Evolutionary conservation across 1,284 basidiomycete genomes (phyloP), one percentile per base, ranked within the genome.

Genomic region (Microbotryum scabiosae): DNA sequence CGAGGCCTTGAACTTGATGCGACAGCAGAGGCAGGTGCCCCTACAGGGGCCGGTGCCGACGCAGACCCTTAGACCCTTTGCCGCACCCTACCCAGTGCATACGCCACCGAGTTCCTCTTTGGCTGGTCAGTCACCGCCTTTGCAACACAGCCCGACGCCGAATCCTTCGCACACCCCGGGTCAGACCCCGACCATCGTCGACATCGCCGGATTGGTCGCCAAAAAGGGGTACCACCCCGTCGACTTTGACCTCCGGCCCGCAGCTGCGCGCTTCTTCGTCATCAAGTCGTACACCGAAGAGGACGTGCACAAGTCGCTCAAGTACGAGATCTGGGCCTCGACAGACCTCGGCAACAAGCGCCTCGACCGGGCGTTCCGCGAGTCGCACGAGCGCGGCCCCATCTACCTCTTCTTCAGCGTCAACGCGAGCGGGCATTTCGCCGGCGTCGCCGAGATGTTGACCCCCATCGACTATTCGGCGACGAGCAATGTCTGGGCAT

Each of bases 251-350:
- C 84, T 83, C 60, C 81, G 85, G 55, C 91, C 92, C 8, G 74
- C 80, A 49, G 69, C 88, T 84, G 90, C 92, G 9, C 82, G 91
- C 20, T 97, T 82, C 78, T 96, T 96, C 72, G 92, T 97, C 32
- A 97, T 97, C 82, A 96, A 97, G 75, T 92, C 88, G 1, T 97
- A 93, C 76, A 97, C 92, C 7, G 92, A 97, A 75, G 92, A 97
- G 70, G 92, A 97, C 72, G 93, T 97, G 2, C 92, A 96, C 77
- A 96, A 96, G 54, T 60, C 51, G 3, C 62, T 71, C 54, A 65
- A 62, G 54, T 70, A 69, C 73, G 92, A 94, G 76, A 96, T 96
- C 64, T 96, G 92, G 92, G 90, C 90, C 62, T 92, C 89, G 20
- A 96, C 92, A 0, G 90, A 92, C 73, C 86, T 92, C 1, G 92